These are phyloP conservation scores for Cyathus striatus DNA, from an alignment of 768 basidiomycete genomes.

Conservation along the genomic window DNA sequence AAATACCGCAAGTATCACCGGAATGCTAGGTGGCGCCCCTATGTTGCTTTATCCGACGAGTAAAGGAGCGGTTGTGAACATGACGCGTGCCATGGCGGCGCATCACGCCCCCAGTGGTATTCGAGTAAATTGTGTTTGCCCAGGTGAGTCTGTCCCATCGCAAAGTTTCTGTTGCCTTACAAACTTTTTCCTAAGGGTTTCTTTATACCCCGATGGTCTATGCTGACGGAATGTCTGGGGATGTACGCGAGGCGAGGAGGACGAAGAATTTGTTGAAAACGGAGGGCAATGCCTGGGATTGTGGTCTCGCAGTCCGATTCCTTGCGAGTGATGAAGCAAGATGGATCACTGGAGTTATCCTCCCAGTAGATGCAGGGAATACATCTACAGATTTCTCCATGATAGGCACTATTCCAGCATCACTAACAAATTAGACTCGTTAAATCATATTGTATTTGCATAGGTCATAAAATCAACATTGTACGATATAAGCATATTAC, in stretches of 20 bases:
- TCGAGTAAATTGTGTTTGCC: slow-evolving; percentile 35
- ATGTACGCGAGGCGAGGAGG: slow-evolving; percentile 28
- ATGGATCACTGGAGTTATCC: slow-evolving; percentile 35
- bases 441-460: too few species aligned
- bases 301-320: slow-evolving; percentile 32
- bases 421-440: too few species aligned
- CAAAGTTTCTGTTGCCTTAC: neutral
- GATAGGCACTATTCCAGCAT: too few species aligned
- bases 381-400: slow-evolving; percentile 21
- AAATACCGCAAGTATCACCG: slow-evolving; percentile 34
- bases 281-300: slow-evolving; percentile 40
- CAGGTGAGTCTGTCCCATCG: slow-evolving; percentile 18
- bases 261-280: slow-evolving; percentile 31
- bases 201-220: slow-evolving; percentile 38
- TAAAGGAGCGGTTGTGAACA: slow-evolving; percentile 37
- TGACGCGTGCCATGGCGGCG: slow-evolving; percentile 39
- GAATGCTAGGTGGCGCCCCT: slow-evolving; percentile 31
- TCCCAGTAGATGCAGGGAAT: slow-evolving; percentile 37
- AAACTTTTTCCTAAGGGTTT: slow-evolving; percentile 21
- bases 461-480: too few species aligned
- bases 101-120: slow-evolving; percentile 36
- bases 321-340: slow-evolving; percentile 35
- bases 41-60: slow-evolving; percentile 36
- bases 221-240: slow-evolving; percentile 25
- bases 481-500: too few species aligned